Base-by-base conservation (phyloP, 2,329 filamentous ascomycete genomes). In the Pestalotiopsis sp. region DNA sequence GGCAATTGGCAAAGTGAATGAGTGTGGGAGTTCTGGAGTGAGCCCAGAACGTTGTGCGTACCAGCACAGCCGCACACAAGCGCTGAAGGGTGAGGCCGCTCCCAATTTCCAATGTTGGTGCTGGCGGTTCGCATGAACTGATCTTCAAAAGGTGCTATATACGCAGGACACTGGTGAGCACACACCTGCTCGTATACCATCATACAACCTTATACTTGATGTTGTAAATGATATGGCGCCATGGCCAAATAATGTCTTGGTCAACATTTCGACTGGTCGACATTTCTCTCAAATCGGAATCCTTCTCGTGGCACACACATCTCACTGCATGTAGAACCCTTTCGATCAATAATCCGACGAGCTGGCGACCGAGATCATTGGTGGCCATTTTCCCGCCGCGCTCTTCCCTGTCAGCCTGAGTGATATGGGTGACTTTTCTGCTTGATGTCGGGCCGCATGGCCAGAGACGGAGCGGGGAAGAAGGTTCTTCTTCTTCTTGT, bases 381-480 rank as follows among this genome's bases (percentile, higher is more conserved):
- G 49, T 65, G 63, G 63, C 23, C 25, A 38, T 65, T 55, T 65
- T 65, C 63, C 49, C 63, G 17, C 20, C 27, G 20, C 13, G 23
- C n/a, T 12, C 17, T n/a, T 60, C 57, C 13, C 62, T 36, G 31
- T 36, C 31, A 9, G 9, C 31, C 31, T 36, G 31, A 7, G 20
- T 23, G 20, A 23, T 23, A 23, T 23, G 20, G 20, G 27, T 7
- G 27, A 31, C 6, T 36, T 36, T 36, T 36, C 39, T 64, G 41
- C 20, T 12, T 62, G 31, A 27, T 62, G 27, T 55, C 63, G 63
- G 63, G 36, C 63, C 63, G 49, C 63, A n/a, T 65, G 63, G 25
- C 49, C 49, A 27, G 13, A 36, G 57, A n/a, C 45, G 45, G 45
- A 20, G 45, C 45, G 45, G 59, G 27, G 31, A 17, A 39, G n/a